Percentiles rank a stretch among this genome's conserved stretches.
Evolutionary conservation across 2,329 filamentous ascomycete species (phyloP).

Genomic region (Ophiocordyceps camponoti-leonardi): DNA sequence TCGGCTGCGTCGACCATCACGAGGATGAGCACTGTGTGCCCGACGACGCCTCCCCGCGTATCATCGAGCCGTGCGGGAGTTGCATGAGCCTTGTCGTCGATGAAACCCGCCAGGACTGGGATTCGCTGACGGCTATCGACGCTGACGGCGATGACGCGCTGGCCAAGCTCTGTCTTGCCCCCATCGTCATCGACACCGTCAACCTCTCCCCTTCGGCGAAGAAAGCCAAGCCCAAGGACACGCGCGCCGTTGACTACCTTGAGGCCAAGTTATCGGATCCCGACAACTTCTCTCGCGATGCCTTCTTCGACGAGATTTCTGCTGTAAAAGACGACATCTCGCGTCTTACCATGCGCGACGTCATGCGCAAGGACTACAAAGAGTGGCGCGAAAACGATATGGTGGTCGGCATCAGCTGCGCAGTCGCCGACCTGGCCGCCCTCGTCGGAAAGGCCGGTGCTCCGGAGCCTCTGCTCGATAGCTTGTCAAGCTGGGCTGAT

Average conservation of each 20-base stretch:
- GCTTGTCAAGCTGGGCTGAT: slow-evolving; percentile 33
- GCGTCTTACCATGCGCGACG: slow-evolving; percentile 41
- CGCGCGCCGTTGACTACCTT: slow-evolving; percentile 37
- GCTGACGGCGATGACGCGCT: slow-evolving; percentile 35
- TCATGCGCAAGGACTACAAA: slow-evolving; percentile 74
- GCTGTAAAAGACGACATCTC: slow-evolving; percentile 52
- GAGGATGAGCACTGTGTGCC: slow-evolving; percentile 47
- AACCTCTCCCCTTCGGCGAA: slow-evolving; percentile 36
- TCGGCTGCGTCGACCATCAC: slow-evolving; percentile 64
- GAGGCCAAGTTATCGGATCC: slow-evolving; percentile 23
- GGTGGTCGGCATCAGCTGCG: slow-evolving; percentile 48
- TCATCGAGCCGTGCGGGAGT: slow-evolving; percentile 52
- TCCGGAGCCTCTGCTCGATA: slow-evolving; percentile 26
- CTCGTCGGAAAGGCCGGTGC: slow-evolving; percentile 33
- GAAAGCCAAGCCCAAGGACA: slow-evolving; percentile 50
- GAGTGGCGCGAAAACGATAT: slow-evolving; percentile 45
- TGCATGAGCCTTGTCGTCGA: slow-evolving; percentile 55
- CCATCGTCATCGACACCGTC: slow-evolving; percentile 57
- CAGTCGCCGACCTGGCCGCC: slow-evolving; percentile 45
- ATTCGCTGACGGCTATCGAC: slow-evolving; percentile 19
- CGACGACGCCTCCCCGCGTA: slow-evolving; percentile 29
- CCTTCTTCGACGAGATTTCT: slow-evolving; percentile 42
- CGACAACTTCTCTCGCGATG: slow-evolving; percentile 30
- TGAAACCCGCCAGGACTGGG: slow-evolving; percentile 40
- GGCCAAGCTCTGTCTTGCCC: slow-evolving; percentile 49